Conservation (phyloP, 2,329 filamentous ascomycete species). For the Zalaria obscura region DNA sequence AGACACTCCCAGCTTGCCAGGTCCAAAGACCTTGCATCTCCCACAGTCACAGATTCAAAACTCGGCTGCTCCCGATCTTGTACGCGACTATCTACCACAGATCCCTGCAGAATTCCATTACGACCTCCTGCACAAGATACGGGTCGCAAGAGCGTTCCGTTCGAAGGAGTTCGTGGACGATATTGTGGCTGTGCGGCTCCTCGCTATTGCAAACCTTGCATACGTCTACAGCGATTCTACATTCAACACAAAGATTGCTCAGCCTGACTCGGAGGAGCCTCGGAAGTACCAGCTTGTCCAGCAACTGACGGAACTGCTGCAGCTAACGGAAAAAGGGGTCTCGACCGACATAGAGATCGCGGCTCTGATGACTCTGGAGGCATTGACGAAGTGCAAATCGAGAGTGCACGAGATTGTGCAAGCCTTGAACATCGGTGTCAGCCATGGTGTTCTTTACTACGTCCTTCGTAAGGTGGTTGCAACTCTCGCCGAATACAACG, state of each 20-base stretch:
- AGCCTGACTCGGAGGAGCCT: conserved; percentile 79
- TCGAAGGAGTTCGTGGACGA: conserved; percentile 55
- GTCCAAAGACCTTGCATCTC: conserved; percentile 48
- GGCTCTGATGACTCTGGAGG: conserved; percentile 68
- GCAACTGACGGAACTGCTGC: conserved; percentile 82
- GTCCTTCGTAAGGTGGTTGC: conserved; percentile 81
- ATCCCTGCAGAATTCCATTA: conserved; percentile 64
- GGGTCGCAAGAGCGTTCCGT: conserved; percentile 68
- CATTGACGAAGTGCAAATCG: conserved; percentile 63
- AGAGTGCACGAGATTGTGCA: conserved; percentile 73
- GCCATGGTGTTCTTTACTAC: conserved; percentile 89
- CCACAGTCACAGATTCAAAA: conserved; percentile 33
- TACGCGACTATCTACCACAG: conserved; percentile 33
- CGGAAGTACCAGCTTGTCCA: conserved; percentile 79
- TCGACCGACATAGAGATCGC: conserved; percentile 70
- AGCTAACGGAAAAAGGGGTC: conserved; percentile 57
- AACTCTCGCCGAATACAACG: conserved; percentile 47
- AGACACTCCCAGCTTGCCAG: conserved; percentile 22
- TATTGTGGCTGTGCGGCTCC: conserved; percentile 62
- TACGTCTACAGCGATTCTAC: conserved; percentile 72
- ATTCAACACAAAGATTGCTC: conserved; percentile 77
- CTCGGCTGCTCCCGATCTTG: conserved; percentile 26
- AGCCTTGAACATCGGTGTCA: conserved; percentile 89
- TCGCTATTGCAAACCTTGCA: conserved; percentile 81
- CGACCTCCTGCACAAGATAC: conserved; percentile 70